A percentile compares a stretch with the other conserved stretches of the same genome.
Evolutionary conservation across 106 monocot species (phyloP).

Genomic region (Amphibolis antarctica): DNA sequence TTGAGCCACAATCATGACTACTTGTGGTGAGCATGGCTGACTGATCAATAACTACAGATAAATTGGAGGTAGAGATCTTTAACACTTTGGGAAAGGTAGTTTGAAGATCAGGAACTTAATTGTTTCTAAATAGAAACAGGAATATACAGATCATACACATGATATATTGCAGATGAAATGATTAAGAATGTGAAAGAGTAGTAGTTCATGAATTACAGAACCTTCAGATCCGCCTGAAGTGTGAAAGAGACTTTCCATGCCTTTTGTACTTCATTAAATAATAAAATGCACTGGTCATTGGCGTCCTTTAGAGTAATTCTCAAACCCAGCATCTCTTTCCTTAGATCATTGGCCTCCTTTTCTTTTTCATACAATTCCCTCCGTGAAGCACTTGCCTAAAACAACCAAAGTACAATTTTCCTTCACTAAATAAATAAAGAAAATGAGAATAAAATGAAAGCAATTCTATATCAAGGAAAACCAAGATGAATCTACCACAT

Average conservation of each 20-base stretch:
- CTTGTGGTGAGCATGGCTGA: too few relatives aligned
- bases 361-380: constrained; percentile 91
- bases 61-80: too few relatives aligned
- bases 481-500: constrained; percentile 42
- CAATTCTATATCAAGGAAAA: background rate
- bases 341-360: constrained; percentile 56
- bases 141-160: too few relatives aligned
- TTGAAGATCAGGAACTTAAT: too few relatives aligned
- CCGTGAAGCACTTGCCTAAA: constrained; percentile 81
- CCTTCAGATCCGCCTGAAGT: constrained; percentile 90
- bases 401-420: background rate
- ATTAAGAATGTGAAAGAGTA: too few relatives aligned
- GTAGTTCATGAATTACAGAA: too few relatives aligned
- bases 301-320: constrained; percentile 67
- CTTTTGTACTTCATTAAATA: constrained; percentile 99
- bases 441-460: background rate
- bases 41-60: too few relatives aligned
- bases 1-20: too few relatives aligned
- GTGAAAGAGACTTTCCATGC: constrained; percentile 98
- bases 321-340: constrained; percentile 43
- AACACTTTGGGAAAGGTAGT: too few relatives aligned
- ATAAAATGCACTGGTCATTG: constrained; percentile 80
- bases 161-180: too few relatives aligned
- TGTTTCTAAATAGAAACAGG: too few relatives aligned
- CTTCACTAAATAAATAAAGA: background rate